A percentile compares a stretch with the other conserved stretches of the same genome.
Evolutionary conservation across 768 basidiomycete species (phyloP).

Genomic region (Leccinum subgranulosum): DNA sequence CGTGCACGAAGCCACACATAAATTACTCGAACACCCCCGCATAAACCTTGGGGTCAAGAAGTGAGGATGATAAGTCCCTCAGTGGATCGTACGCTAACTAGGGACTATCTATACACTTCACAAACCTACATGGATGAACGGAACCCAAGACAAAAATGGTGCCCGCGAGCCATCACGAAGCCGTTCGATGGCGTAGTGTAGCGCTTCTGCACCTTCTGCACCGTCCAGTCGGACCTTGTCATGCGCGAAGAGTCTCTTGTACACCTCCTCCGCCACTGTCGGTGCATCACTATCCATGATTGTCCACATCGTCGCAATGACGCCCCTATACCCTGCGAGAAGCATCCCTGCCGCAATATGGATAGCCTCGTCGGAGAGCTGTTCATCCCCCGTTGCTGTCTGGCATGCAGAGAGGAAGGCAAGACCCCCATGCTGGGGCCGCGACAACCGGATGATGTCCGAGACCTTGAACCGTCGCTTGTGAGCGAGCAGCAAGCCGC

Average conservation of each 20-base stretch:
- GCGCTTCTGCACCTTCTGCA: not conserved
- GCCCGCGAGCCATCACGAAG: not conserved
- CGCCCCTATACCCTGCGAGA: not conserved
- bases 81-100: too few species aligned
- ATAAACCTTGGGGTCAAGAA: too few species aligned
- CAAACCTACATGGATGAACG: not conserved
- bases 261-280: not conserved
- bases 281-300: not conserved
- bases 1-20: too few species aligned
- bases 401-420: conserved; percentile 16
- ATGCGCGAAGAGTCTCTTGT: not conserved
- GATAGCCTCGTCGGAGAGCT: not conserved
- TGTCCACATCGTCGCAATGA: not conserved
- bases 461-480: not conserved
- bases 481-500: conserved; percentile 13
- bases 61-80: too few species aligned
- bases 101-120: not conserved
- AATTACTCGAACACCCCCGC: too few species aligned
- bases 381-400: not conserved
- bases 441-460: not conserved
- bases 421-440: conserved; percentile 21
- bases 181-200: not conserved
- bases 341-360: not conserved
- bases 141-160: not conserved
- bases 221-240: not conserved